phyloP scores from a whole-genome alignment of 495 filamentous ascomycete species.

The Penicillium herquei region DNA sequence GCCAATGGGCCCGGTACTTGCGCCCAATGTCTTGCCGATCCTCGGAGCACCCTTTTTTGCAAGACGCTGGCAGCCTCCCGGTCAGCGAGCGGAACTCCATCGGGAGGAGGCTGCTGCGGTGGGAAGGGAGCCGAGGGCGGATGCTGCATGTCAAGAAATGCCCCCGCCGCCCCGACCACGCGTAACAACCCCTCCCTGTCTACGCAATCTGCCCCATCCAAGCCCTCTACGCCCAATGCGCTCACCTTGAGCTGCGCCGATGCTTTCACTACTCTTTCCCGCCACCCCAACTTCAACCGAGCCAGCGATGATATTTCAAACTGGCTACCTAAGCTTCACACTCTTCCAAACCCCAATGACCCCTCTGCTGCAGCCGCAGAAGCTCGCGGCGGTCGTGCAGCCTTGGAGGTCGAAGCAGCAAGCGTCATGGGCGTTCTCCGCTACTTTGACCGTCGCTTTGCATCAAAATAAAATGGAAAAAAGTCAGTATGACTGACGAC shows the following conservation, averaged over 20 bases:
- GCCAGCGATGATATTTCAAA: conserved; percentile 71
- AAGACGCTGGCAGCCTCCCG: conserved; percentile 72
- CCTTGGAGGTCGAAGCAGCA: conserved; percentile 79
- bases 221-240: conserved; percentile 28
- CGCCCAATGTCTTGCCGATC: conserved; percentile 73
- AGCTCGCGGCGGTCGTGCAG: conserved; percentile 40
- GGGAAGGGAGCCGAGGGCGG: conserved; percentile 50
- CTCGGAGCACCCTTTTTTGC: conserved; percentile 81
- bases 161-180: conserved; percentile 25
- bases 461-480: conserved; percentile 35
- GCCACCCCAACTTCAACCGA: conserved; percentile 74
- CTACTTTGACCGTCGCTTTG: conserved; percentile 77
- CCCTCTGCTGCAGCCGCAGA: conserved; percentile 24
- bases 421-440: conserved; percentile 84
- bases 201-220: conserved; percentile 26
- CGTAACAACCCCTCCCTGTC: conserved; percentile 28
- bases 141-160: conserved; percentile 46
- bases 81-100: conserved; percentile 43
- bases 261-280: conserved; percentile 76
- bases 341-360: conserved; percentile 47
- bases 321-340: conserved; percentile 73
- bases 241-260: conserved; percentile 67
- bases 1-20: conserved; percentile 77
- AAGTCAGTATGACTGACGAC: neutral
- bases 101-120: conserved; percentile 52